Conservation (phyloP, 805 yeast species). For the Sugiyamaella mastotermitis region DNA sequence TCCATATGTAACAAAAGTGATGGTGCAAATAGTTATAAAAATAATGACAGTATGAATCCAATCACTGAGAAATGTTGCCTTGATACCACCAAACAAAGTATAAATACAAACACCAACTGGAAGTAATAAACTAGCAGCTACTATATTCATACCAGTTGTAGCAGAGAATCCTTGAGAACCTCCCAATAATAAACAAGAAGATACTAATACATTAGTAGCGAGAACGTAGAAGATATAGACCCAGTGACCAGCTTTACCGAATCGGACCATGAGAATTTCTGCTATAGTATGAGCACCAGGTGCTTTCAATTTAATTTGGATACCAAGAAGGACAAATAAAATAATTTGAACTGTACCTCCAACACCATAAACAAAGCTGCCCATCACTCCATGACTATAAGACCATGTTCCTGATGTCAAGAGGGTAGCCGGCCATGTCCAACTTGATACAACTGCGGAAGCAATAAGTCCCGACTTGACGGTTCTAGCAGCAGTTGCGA, state of each 20-base stretch:
- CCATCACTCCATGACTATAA: slow-evolving; percentile 70
- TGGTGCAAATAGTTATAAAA: slow-evolving; percentile 66
- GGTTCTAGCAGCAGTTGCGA: slow-evolving; percentile 86
- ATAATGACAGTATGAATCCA: slow-evolving; percentile 77
- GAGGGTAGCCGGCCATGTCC: slow-evolving; percentile 89
- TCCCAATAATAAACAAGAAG: slow-evolving; percentile 87
- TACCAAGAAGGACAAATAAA: slow-evolving; percentile 78
- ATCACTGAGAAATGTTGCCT: slow-evolving; percentile 76
- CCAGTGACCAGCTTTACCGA: slow-evolving; percentile 69
- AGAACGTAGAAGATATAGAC: slow-evolving; percentile 64
- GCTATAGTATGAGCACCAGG: slow-evolving; percentile 89
- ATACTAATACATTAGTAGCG: slow-evolving; percentile 82
- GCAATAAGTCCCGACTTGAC: slow-evolving; percentile 81
- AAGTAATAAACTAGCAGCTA: slow-evolving; percentile 74
- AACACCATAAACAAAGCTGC: slow-evolving; percentile 79
- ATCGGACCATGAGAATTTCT: slow-evolving; percentile 76
- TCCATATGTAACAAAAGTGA: slow-evolving; percentile 75
- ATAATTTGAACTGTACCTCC: slow-evolving; percentile 91
- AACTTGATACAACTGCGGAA: slow-evolving; percentile 85
- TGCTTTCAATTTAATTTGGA: slow-evolving; percentile 81
- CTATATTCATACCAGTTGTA: slow-evolving; percentile 76
- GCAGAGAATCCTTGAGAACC: slow-evolving; percentile 79
- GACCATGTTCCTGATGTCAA: slow-evolving; percentile 73
- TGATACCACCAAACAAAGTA: slow-evolving; percentile 75
- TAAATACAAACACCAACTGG: slow-evolving; percentile 76